These are phyloP conservation scores for Pochonia chlamydosporia DNA, from an alignment of 2,329 filamentous ascomycete genomes.

Conservation along the genomic window DNA sequence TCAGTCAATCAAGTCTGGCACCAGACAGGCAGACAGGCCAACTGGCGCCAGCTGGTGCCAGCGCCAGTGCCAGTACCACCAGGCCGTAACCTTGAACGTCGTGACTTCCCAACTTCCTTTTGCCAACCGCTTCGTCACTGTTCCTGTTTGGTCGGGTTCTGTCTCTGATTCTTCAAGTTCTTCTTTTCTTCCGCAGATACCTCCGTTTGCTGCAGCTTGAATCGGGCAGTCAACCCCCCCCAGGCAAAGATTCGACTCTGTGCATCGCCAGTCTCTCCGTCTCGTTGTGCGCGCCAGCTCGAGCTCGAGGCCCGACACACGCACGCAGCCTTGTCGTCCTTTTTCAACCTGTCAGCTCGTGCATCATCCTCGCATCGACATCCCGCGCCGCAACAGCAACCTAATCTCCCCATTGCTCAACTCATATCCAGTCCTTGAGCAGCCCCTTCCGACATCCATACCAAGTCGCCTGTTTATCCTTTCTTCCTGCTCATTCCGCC, in stretches of 20 bases:
- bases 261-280: background rate
- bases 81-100: no score
- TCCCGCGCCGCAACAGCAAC: background rate
- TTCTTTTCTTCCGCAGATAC: background rate
- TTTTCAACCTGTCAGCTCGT: background rate
- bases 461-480: background rate
- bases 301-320: background rate
- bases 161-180: background rate
- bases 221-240: background rate
- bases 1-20: no score
- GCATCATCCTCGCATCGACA: background rate
- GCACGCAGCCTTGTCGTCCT: background rate
- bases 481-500: background rate
- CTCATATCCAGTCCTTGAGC: background rate
- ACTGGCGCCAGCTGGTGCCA: no score
- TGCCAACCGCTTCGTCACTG: background rate
- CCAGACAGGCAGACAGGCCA: no score
- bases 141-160: conserved; percentile 1
- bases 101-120: background rate
- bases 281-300: background rate
- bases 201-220: background rate
- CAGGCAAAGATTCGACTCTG: background rate
- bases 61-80: no score
- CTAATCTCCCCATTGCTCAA: background rate
- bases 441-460: background rate